phyloP scores from a whole-genome alignment of 2,329 filamentous ascomycete species.

The Colletotrichum sansevieriae region DNA sequence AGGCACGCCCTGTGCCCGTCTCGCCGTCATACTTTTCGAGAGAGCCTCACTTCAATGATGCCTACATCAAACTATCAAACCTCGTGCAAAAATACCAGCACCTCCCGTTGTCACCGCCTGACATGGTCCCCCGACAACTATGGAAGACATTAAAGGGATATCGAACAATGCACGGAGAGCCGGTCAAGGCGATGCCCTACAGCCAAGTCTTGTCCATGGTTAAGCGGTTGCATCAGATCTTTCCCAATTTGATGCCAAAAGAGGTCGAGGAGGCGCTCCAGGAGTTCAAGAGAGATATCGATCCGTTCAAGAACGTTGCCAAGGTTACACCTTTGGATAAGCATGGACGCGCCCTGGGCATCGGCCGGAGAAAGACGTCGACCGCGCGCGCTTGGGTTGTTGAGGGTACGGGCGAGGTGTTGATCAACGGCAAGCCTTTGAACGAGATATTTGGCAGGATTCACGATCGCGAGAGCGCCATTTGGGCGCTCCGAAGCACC shows the following conservation, averaged over 20 bases:
- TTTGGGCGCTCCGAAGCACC: slow-evolving; percentile 90
- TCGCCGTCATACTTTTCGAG: slow-evolving; percentile 97
- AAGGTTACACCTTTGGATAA: slow-evolving; percentile 78
- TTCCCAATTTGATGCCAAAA: slow-evolving; percentile 79
- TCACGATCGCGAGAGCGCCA: slow-evolving; percentile 93
- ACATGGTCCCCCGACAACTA: slow-evolving; percentile 78
- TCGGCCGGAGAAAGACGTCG: slow-evolving; percentile 89
- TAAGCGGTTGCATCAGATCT: slow-evolving; percentile 86
- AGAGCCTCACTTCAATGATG: slow-evolving; percentile 87
- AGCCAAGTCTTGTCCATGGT: slow-evolving; percentile 80
- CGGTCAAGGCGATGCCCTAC: slow-evolving; percentile 82
- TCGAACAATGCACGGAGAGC: slow-evolving; percentile 77
- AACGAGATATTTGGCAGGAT: slow-evolving; percentile 85
- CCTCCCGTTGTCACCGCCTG: slow-evolving; percentile 76
- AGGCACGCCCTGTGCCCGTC: slow-evolving; percentile 82
- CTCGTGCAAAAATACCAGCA: slow-evolving; percentile 79
- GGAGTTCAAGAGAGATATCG: slow-evolving; percentile 80
- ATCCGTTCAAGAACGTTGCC: slow-evolving; percentile 75
- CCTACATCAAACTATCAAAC: slow-evolving; percentile 78
- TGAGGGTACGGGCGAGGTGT: slow-evolving; percentile 89
- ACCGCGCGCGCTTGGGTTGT: slow-evolving; percentile 88
- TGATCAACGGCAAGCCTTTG: slow-evolving; percentile 91
- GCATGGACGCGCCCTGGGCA: slow-evolving; percentile 82
- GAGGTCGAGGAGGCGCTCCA: slow-evolving; percentile 76
- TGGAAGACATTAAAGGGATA: slow-evolving; percentile 88